Evolutionary conservation across 2,329 filamentous ascomycete species (phyloP).

Genomic region (Penicillium sp.): DNA sequence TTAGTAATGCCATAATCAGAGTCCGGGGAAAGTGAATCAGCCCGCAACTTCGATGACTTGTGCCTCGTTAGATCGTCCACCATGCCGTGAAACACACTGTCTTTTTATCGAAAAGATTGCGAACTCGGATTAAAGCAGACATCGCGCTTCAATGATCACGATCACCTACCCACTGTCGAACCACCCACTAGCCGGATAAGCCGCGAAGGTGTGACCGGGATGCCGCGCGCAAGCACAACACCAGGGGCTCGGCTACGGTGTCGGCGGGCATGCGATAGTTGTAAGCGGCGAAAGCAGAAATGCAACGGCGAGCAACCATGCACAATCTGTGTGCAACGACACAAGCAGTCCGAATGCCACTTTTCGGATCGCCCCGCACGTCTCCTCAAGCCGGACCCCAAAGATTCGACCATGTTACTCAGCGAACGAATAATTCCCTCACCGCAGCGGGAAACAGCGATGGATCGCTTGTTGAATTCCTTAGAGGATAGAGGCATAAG

Average conservation of each 20-base stretch:
- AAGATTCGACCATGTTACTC: slow-evolving; percentile 34
- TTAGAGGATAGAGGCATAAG: slow-evolving; percentile 33
- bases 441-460: slow-evolving; percentile 34
- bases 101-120: not conserved
- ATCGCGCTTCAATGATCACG: slow-evolving; percentile 8
- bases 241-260: slow-evolving; percentile 36
- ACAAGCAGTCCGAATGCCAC: slow-evolving; percentile 44
- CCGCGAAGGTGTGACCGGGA: slow-evolving; percentile 13
- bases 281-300: slow-evolving; percentile 53
- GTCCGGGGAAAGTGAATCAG: slow-evolving; percentile 18
- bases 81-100: not conserved
- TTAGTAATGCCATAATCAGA: not conserved
- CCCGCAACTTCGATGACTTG: not conserved
- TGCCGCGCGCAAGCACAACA: slow-evolving; percentile 33
- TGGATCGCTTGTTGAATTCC: slow-evolving; percentile 35
- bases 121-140: not conserved
- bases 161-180: not conserved
- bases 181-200: slow-evolving; percentile 11
- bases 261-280: slow-evolving; percentile 46
- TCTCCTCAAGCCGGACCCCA: slow-evolving; percentile 32
- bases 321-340: slow-evolving; percentile 49
- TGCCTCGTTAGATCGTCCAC: not conserved
- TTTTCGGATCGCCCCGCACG: slow-evolving; percentile 39
- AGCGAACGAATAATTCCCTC: slow-evolving; percentile 32
- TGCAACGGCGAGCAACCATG: slow-evolving; percentile 55